These are phyloP conservation scores for Macadamia integrifolia DNA, from an alignment of 164 flowering plant genomes.

Conservation along the genomic window DNA sequence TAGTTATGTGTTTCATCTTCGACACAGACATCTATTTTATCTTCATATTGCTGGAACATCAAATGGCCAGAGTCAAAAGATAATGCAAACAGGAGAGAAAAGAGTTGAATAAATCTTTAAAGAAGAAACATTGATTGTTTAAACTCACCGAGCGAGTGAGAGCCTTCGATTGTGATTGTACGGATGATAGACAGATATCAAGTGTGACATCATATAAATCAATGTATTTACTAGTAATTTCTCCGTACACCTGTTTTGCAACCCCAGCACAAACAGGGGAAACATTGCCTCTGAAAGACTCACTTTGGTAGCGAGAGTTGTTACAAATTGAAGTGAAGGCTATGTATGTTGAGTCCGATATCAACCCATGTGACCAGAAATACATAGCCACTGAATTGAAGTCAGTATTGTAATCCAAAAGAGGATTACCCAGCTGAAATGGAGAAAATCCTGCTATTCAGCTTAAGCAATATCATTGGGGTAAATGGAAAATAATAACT, in stretches of 20 bases:
- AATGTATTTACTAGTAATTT: constrained; percentile 46
- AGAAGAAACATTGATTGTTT: not conserved
- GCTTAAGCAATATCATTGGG: too few species aligned
- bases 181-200: constrained; percentile 58
- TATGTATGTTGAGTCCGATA: constrained; percentile 34
- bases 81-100: constrained; percentile 4
- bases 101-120: not conserved
- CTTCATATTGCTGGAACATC: not conserved
- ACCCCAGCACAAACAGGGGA: constrained; percentile 49
- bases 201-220: constrained; percentile 68
- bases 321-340: constrained; percentile 23
- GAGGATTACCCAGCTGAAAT: constrained; percentile 33
- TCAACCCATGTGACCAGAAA: constrained; percentile 42
- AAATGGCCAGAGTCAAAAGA: not conserved
- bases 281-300: not conserved
- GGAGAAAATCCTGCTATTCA: not conserved
- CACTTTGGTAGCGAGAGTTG: constrained; percentile 10
- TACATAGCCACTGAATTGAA: constrained; percentile 32
- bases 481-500: too few species aligned
- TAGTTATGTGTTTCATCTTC: constrained; percentile 27
- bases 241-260: constrained; percentile 42
- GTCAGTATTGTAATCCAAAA: constrained; percentile 36
- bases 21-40: constrained; percentile 33
- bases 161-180: constrained; percentile 41
- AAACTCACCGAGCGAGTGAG: constrained; percentile 26